These are phyloP conservation scores for Pythium grandisporangium DNA, from an alignment of 352 stramenopile genomes.

Conservation along the genomic window DNA sequence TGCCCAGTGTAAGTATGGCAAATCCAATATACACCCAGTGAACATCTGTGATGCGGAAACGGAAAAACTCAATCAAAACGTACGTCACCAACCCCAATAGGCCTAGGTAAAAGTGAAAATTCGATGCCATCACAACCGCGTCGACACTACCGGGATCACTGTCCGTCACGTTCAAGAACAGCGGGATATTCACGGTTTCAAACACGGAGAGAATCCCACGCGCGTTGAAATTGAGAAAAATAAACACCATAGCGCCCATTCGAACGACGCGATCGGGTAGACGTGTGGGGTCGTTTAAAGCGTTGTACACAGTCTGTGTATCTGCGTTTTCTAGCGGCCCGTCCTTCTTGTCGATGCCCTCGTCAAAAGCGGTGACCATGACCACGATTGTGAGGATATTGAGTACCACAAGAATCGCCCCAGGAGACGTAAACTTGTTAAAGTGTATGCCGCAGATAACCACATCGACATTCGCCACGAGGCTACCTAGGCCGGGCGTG, in stretches of 20 bases:
- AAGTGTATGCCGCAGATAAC: conserved; percentile 55
- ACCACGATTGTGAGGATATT: conserved; percentile 55
- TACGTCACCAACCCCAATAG: conserved; percentile 67
- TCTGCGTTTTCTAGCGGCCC: conserved; percentile 41
- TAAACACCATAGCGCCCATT: conserved; percentile 64
- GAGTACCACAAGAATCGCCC: conserved; percentile 46
- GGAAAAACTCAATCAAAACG: conserved; percentile 72
- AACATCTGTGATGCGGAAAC: conserved; percentile 52
- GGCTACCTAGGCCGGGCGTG: conserved; percentile 54
- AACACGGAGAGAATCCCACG: conserved; percentile 75
- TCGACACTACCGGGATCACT: conserved; percentile 38
- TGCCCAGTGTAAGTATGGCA: conserved; percentile 44
- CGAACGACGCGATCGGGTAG: conserved; percentile 59
- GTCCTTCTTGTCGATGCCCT: conserved; percentile 40
- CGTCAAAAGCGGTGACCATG: conserved; percentile 55
- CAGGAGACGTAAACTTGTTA: conserved; percentile 67
- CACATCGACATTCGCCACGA: conserved; percentile 52
- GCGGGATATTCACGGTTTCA: conserved; percentile 75
- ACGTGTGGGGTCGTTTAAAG: conserved; percentile 36
- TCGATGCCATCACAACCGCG: conserved; percentile 58
- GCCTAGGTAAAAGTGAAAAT: conserved; percentile 78
- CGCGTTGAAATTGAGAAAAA: conserved; percentile 73
- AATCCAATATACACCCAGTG: conserved; percentile 68
- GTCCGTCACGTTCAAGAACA: conserved; percentile 61
- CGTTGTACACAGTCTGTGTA: conserved; percentile 23